Evolutionary conservation across 2,329 filamentous ascomycete genomes (phyloP).

Genomic region (Helicocarpus griseus): DNA sequence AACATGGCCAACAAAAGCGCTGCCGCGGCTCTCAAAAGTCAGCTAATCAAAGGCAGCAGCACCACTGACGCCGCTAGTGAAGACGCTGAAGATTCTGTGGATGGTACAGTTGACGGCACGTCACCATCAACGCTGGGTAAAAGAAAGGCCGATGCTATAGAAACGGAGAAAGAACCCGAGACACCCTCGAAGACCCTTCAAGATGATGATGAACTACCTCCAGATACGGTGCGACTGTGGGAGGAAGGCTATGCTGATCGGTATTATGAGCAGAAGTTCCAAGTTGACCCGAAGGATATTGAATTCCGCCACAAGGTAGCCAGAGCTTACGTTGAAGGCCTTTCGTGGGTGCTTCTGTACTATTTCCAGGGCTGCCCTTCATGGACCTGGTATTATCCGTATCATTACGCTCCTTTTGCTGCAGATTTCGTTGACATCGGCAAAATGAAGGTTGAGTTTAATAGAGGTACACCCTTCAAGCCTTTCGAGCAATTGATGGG

Average conservation of each 20-base stretch:
- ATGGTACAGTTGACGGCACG: constrained; percentile 15
- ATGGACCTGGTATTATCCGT: constrained; percentile 99
- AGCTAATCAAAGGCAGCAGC: constrained; percentile 48
- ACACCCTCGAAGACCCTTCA: constrained; percentile 38
- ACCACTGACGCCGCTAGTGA: constrained; percentile 19
- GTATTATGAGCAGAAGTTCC: constrained; percentile 96
- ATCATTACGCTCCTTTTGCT: constrained; percentile 96
- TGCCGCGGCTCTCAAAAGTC: constrained; percentile 75
- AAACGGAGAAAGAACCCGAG: constrained; percentile 53
- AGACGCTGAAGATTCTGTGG: constrained; percentile 12
- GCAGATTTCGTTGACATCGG: constrained; percentile 81
- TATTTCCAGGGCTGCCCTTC: constrained; percentile 98
- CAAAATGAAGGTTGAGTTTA: constrained; percentile 70
- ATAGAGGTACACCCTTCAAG: constrained; percentile 73
- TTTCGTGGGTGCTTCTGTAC: constrained; percentile 91
- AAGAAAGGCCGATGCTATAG: constrained; percentile 62
- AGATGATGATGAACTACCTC: constrained; percentile 52
- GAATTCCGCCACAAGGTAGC: constrained; percentile 85
- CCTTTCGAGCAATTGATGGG: constrained; percentile 99
- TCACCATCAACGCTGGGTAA: constrained; percentile 29
- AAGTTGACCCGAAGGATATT: constrained; percentile 68
- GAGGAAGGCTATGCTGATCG: constrained; percentile 90
- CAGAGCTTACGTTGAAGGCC: constrained; percentile 82
- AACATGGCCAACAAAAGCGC: constrained; percentile 89
- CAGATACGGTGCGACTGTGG: constrained; percentile 84